Evolutionary conservation across 208 protist genomes (phyloP), one percentile per base, ranked within the genome.

Genomic region (Trypanosoma avium): DNA sequence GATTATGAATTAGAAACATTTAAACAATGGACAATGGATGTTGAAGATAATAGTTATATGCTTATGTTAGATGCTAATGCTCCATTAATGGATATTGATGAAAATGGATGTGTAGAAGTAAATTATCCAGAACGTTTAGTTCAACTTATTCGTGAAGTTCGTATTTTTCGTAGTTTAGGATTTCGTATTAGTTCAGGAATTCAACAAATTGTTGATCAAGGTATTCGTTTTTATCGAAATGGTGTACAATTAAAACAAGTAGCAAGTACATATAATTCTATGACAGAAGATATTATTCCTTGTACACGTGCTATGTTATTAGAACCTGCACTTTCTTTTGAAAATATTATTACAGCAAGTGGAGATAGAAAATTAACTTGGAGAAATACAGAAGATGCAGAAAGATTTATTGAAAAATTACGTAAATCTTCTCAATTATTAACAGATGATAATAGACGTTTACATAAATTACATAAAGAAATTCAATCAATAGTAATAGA

Each of bases 201-300:
- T 47, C 54, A 63, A 13, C 67, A 73, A 6, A 83, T 97, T 22
- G 78, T 84, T 9, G 80, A 94, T 63, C 79, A 93, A 48, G 94
- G 90, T 5, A 54, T 75, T 19, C 79, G 88, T 53, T 97, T 95
- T 64, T 90, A 94, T 67, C 67, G 75, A 9, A 93, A 88, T 69
- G 94, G 88, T 35, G 76, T 96, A 10, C 80, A 81, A 2, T 73
- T 97, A 53, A 96, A 96, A 79, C 88, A 97, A 60, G 90, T 97
- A 22, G 94, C 94, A 10, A 94, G 88, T 70, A 92, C 86, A 38
- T 97, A 97, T 81, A 97, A 97, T 67, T 87, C 82, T 49, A 95
- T 97, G 84, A 73, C 78, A 17, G 71, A 86, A 3, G 79, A 97
- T 65, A 90, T 97, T 64, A 97, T 97, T 70, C 88, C 84, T 0